Conservation (phyloP, 139 green algal genomes). For the Micractinium conductrix region DNA sequence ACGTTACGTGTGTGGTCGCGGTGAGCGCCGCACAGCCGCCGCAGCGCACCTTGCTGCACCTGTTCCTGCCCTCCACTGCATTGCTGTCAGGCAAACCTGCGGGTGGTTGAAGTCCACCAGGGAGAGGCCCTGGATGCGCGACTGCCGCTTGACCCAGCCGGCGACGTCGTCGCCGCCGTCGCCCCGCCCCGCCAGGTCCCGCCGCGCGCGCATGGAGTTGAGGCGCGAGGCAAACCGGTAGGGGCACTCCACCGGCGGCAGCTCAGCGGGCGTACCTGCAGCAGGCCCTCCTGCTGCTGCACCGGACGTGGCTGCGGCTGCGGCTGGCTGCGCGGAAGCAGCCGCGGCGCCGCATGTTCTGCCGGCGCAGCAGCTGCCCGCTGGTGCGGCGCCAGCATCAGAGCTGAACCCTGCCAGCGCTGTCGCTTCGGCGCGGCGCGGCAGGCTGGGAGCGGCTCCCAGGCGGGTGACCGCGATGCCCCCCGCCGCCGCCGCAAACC, state of each 20-base stretch:
- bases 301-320: not conserved
- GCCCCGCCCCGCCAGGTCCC: conserved; percentile 46
- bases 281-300: not conserved
- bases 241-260: conserved; percentile 24
- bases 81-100: conserved; percentile 36
- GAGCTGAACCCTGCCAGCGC: conserved; percentile 35
- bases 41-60: too few relatives aligned
- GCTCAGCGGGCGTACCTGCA: too few relatives aligned
- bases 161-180: conserved; percentile 29
- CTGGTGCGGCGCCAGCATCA: not conserved
- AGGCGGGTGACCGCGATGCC: conserved; percentile 54
- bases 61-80: not conserved
- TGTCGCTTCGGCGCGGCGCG: conserved; percentile 52
- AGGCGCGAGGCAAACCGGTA: conserved; percentile 62
- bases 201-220: conserved; percentile 68
- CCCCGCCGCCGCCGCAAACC: conserved; percentile 56
- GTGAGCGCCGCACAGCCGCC: not conserved
- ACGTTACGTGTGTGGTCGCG: too few relatives aligned
- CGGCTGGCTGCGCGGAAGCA: not conserved
- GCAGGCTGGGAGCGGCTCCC: conserved; percentile 64
- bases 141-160: conserved; percentile 60
- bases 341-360: not conserved
- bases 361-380: conserved; percentile 18
- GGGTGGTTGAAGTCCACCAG: conserved; percentile 74
- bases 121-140: conserved; percentile 46